phyloP scores from a whole-genome alignment of 176 grass and related monocot species.

The Carex myosuroides region DNA sequence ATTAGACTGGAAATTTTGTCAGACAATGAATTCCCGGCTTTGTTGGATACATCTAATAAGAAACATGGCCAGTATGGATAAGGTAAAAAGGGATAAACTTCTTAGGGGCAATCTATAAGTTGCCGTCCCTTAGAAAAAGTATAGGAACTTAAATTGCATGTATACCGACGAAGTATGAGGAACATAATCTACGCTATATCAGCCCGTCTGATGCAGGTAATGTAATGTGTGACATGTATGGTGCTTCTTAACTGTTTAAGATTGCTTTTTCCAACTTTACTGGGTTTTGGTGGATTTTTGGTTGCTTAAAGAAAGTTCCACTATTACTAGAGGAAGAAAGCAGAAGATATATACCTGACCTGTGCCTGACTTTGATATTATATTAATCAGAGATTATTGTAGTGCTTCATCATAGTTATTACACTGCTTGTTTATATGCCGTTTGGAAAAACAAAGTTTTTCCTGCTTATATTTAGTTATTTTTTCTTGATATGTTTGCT shows the following conservation, averaged over 20 bases:
- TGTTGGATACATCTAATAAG: too few species aligned
- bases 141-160: background rate
- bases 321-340: background rate
- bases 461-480: background rate
- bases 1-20: background rate
- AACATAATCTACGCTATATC: background rate
- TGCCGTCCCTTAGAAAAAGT: too few species aligned
- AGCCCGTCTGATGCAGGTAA: background rate
- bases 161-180: background rate
- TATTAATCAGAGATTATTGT: background rate
- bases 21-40: too few species aligned
- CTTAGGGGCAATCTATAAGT: too few species aligned
- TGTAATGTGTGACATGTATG: background rate
- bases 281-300: background rate
- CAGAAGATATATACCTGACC: background rate
- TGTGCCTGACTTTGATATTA: background rate
- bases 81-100: too few species aligned
- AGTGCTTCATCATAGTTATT: background rate
- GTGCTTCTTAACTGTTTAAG: too few species aligned
- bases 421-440: background rate
- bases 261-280: too few species aligned
- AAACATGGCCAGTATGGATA: too few species aligned
- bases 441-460: background rate
- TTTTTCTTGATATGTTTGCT: background rate
- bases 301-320: background rate